A percentile compares a stretch with the other conserved stretches of the same genome.
Evolutionary conservation across 768 basidiomycete species (phyloP).

Genomic region (Megacollybia marginata): DNA sequence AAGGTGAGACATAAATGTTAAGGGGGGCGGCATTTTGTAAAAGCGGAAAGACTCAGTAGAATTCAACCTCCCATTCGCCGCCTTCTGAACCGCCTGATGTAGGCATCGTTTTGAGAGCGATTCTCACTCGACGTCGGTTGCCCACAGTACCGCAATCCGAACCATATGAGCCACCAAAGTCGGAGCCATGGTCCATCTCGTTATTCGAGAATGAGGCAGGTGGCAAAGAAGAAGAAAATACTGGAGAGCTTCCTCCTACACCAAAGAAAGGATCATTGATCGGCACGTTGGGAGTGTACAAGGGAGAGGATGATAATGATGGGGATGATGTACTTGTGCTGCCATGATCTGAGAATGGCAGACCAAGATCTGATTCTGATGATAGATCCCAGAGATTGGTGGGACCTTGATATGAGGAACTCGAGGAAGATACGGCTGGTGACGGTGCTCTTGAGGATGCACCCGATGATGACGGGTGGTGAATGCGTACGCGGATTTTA

Average conservation of each 20-base stretch:
- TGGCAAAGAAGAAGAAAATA: conserved; percentile 2
- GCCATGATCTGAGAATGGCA: neutral
- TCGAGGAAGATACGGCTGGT: conserved; percentile 17
- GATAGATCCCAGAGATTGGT: neutral
- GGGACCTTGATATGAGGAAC: conserved; percentile 8
- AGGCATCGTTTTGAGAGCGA: conserved; percentile 61
- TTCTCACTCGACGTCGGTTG: conserved; percentile 49
- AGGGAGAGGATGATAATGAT: conserved; percentile 27
- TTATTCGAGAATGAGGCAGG: neutral
- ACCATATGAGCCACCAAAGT: conserved; percentile 18
- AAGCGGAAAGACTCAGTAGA: conserved; percentile 35
- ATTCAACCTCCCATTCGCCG: conserved; percentile 75
- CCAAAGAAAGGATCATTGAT: conserved; percentile 54
- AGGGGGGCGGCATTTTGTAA: no score
- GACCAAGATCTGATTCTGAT: neutral
- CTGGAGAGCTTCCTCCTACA: conserved; percentile 20
- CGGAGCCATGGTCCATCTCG: neutral
- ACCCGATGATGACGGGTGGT: conserved; percentile 40
- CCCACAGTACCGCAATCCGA: conserved; percentile 30
- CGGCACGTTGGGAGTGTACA: conserved; percentile 25
- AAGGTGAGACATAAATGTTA: no score
- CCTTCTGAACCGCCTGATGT: conserved; percentile 49
- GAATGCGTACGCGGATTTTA: conserved; percentile 68
- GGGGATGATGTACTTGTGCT: conserved; percentile 1
- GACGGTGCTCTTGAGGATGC: conserved; percentile 33